Conservation (phyloP, 2,329 filamentous ascomycete species). For the Microsporum audouinii region DNA sequence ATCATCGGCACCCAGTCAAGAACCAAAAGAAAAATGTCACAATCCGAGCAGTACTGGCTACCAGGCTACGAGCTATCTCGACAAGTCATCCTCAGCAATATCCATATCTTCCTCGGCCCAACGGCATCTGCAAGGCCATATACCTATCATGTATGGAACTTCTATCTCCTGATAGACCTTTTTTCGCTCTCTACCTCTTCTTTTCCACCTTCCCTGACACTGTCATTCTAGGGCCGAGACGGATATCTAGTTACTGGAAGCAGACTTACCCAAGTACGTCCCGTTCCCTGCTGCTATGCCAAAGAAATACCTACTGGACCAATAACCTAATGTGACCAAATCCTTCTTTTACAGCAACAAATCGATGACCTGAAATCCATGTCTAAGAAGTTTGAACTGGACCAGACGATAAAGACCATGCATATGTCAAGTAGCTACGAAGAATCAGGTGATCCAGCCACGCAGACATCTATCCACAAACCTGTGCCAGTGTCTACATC, state of each 20-base stretch:
- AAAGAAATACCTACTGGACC: background rate
- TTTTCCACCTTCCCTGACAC: background rate
- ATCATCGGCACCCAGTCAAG: background rate
- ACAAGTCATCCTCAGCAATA: constrained; percentile 38
- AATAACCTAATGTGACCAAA: constrained; percentile 7
- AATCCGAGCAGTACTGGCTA: constrained; percentile 37
- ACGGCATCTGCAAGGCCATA: constrained; percentile 38
- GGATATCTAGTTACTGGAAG: constrained; percentile 39
- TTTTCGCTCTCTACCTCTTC: background rate
- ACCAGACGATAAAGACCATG: constrained; percentile 37
- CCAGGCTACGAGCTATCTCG: constrained; percentile 40
- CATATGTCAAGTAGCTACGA: constrained; percentile 15
- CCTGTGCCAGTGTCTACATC: constrained; percentile 26
- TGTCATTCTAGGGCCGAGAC: constrained; percentile 34
- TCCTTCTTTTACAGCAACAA: constrained; percentile 30
- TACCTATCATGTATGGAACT: constrained; percentile 34
- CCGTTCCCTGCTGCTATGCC: background rate
- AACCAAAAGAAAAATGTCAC: constrained; percentile 23
- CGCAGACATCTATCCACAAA: constrained; percentile 35
- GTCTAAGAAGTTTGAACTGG: constrained; percentile 38
- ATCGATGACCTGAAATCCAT: constrained; percentile 39
- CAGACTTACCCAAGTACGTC: constrained; percentile 35
- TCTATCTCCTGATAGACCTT: constrained; percentile 2
- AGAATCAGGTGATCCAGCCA: constrained; percentile 16
- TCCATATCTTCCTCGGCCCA: constrained; percentile 40